Base-by-base conservation (phyloP, 139 green algal species). In the Chlamydomonas sp. region DNA sequence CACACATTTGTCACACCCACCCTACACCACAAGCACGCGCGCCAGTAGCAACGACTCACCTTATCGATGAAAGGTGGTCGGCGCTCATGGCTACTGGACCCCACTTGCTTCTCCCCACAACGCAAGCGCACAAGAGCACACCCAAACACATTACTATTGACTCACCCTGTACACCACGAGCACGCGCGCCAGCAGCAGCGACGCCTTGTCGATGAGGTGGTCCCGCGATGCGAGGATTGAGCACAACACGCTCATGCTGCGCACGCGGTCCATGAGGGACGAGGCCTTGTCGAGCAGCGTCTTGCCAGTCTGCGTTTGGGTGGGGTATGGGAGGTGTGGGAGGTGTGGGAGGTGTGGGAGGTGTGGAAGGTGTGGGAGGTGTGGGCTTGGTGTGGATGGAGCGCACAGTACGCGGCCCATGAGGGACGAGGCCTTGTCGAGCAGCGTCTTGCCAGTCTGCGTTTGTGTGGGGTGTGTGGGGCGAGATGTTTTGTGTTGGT, bases 131-230 rank as follows among this genome's bases (percentile, higher is more conserved):
- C n/a, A n/a, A n/a, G n/a, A n/a, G n/a, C n/a, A n/a, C n/a, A n/a
- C n/a, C n/a, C n/a, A n/a, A n/a, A n/a, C n/a, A n/a, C n/a, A 10
- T 10, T 64, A 22, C 54, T 64, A 10, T 36, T 33, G 30, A 64
- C 54, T 26, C 34, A 69, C 58, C 60, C 65, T 69, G 70, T 69
- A 75, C 5, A 70, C 70, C 3, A 69, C 35, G 26, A 65, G 58
- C 4, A 48, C 60, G 43, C 70, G 69, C 33, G 70, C 70, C 39
- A 75, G 39, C 43, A 75, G 58, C 70, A 75, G 65, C 33, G 70
- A 65, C 5, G 70, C 70, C 70, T 75, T 75, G 36, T 75, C 70
- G 47, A 75, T 43, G 28, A 75, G 35, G 26, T 67, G 70, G 43
- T 75, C 70, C 1, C 70, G 39, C 3, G 30, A n/a, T 6, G 70